A percentile compares a stretch with the other conserved stretches of the same genome.
Conservation (phyloP, 495 filamentous ascomycete species). For the Aspergillus baeticus region DNA sequence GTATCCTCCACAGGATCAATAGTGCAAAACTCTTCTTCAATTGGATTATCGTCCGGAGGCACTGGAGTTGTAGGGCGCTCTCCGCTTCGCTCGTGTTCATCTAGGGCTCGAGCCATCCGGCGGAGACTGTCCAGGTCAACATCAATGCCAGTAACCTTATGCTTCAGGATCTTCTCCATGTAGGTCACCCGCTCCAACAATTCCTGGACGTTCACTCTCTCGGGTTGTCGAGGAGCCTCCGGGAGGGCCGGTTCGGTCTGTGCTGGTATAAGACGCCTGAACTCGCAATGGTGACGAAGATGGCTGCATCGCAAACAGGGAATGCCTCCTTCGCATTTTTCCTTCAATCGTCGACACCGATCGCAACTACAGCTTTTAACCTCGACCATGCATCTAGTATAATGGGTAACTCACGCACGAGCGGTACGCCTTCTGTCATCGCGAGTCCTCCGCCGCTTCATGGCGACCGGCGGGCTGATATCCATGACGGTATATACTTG, state of each 20-base stretch:
- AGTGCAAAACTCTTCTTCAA: conserved; percentile 29
- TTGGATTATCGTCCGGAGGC: neutral
- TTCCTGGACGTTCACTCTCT: neutral
- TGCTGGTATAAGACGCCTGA: neutral
- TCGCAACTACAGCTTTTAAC: neutral
- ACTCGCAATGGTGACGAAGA: neutral
- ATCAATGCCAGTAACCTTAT: neutral
- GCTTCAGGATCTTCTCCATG: conserved; percentile 5
- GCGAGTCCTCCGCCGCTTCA: neutral
- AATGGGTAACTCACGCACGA: neutral
- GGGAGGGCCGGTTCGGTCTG: neutral
- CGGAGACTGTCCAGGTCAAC: neutral
- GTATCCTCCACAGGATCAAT: conserved; percentile 31
- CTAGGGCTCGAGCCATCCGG: neutral
- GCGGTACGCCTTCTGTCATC: neutral
- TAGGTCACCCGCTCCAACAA: neutral
- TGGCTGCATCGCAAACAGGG: neutral
- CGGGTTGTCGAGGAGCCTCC: too few species aligned
- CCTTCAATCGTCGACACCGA: conserved; percentile 1
- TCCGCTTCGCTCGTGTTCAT: neutral
- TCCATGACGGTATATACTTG: neutral
- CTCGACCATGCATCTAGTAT: too few species aligned
- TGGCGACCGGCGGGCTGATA: neutral
- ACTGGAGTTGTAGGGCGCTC: too few species aligned
- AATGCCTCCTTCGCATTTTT: conserved; percentile 2